Base-by-base conservation (phyloP, 2,329 filamentous ascomycete species). In the Talaromyces piceae region DNA sequence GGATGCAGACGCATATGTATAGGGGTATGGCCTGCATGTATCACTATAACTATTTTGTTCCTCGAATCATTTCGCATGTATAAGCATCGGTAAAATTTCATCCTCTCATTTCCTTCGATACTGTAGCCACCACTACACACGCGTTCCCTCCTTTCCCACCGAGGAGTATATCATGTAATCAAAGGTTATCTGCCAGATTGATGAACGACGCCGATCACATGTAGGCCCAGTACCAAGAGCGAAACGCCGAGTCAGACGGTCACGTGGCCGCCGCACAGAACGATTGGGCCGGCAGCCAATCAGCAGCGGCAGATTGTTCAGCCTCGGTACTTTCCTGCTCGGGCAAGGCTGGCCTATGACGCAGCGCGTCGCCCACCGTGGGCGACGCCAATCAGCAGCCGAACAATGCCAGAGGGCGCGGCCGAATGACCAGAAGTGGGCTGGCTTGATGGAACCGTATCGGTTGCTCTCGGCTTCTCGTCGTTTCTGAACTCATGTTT, bases 321-420 rank as follows among this genome's bases (percentile, higher is more conserved):
- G 49, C 59, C 59, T 61, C 59, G 59, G 59, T 41, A 59, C 20
- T 45, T 61, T 51, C 59, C 54, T 6, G 41, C 52, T 48, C 4
- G 1, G 49, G 54, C 7, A 28, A 18, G 22, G 51, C 20, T 2
- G 5, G 20, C 22, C 30, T 26, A 58, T 60, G 57, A 59, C 52
- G 56, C 54, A 52, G 50, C 39, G 27, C 8, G 33, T 22, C 33
- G 7, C 33, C n/a, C n/a, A 20, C 8, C n/a, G n/a, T 18, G 5
- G n/a, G 23, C 13, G 27, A 13, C 20, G n/a, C 58, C 58, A 60
- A 60, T 60, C 37, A 58, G n/a, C 31, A 49, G 30, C 27, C 43
- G 22, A 25, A 25, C 43, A 51, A 37, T 33, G 23, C 11, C 39
- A 23, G 39, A 22, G 20, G 25, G 11, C 28, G 28, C 39, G 39